Base-by-base conservation (phyloP, 257 asterid genomes). In the Hygrophila difformis region DNA sequence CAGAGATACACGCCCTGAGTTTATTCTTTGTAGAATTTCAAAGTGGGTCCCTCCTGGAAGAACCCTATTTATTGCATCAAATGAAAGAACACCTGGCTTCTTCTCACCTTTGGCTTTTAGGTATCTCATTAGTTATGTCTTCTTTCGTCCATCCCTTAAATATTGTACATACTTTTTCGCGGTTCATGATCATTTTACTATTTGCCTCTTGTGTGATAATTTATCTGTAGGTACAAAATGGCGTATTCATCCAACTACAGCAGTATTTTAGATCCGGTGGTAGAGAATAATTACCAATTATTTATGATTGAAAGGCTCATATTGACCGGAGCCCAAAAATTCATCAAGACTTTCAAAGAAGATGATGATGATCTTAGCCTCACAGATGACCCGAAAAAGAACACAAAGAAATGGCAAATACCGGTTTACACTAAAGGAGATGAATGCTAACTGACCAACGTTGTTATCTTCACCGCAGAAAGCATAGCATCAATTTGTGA, bases 301-400 rank as follows among this genome's bases (percentile, higher is more conserved):
- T 91, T 91, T 68, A 86, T 86, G 94, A 57, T 91, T 40, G 99
- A 91, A 58, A 80, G 99, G 68, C 76, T 86, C 13, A 53, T 91
- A 16, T 12, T 78, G 81, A 78, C 60, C 84, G 92, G 96, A 34
- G 92, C 99, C 4, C 86, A 78, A 72, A 77, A 74, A 21, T 68
- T 76, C 43, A 74, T 91, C 22, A 61, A 51, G 53, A 86, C 96
- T 2, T 80, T 45, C 68, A 86, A 78, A 63, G 94, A 78, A 67
- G 79, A 67, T 0, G 89, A 72, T 29, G 52, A 60, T 0, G 94
- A 76, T 71, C 82, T 78, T 56, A 78, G 94, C 77, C 94, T 86
- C 20, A 82, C 94, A 1, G 93, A 91, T 42, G 96, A 91, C 66
- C 89, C 96, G 21, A 86, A 86, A 63, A 91, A 91, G 89, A 86